Percentiles rank a stretch among this genome's conserved stretches.
Conservation (phyloP, 257 asterid genomes). For the Mitragyna speciosa region DNA sequence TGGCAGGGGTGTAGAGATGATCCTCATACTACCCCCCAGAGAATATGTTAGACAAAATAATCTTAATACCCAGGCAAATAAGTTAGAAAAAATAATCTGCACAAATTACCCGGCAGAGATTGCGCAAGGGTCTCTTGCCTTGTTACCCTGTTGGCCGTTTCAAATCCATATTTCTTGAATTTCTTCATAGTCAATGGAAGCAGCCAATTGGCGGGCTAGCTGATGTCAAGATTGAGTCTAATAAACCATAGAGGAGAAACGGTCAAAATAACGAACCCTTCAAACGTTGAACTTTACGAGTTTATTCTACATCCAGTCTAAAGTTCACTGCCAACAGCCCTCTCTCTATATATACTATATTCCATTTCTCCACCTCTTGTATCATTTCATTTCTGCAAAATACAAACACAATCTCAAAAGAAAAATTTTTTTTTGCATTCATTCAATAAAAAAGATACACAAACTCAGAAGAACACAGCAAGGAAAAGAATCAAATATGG, state of each 20-base stretch:
- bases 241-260: constrained; percentile 8
- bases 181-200: not conserved
- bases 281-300: constrained; percentile 24
- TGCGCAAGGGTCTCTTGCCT: not conserved
- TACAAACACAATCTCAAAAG: no score
- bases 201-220: not conserved
- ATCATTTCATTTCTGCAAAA: no score
- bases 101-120: not conserved
- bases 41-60: no score
- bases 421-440: no score
- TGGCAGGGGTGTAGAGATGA: not conserved
- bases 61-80: not conserved
- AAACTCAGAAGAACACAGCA: no score
- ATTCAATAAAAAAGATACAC: not conserved
- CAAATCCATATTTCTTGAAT: not conserved
- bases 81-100: not conserved
- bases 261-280: constrained; percentile 24
- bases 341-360: not conserved
- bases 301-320: not conserved
- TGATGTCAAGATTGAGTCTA: not conserved
- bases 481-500: constrained; percentile 8
- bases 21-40: no score
- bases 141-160: not conserved
- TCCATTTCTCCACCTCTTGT: not conserved
- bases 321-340: not conserved